Percentiles rank a stretch among this genome's conserved stretches.
These are phyloP conservation scores for Filobasidium floriforme DNA, from an alignment of 768 basidiomycete species.

Conservation along the genomic window DNA sequence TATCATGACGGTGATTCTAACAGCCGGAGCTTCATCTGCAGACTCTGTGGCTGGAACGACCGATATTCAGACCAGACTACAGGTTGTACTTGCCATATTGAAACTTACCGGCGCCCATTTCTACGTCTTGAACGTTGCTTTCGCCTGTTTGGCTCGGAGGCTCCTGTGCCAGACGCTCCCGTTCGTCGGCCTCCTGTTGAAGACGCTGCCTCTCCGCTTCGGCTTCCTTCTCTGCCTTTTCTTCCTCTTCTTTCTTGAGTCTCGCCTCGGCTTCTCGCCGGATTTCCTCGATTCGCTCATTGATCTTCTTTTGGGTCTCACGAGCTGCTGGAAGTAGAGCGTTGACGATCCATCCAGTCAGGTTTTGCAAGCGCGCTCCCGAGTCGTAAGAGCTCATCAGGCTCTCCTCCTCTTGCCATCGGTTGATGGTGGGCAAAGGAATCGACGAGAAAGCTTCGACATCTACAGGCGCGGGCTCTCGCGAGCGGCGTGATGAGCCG, in stretches of 20 bases:
- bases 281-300: slow-evolving; percentile 35
- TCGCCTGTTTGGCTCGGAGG: not conserved
- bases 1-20: slow-evolving; percentile 75
- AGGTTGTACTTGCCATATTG: too few relatives aligned
- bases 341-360: slow-evolving; percentile 65
- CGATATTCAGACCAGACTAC: too few relatives aligned
- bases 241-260: slow-evolving; percentile 17
- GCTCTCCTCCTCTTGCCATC: slow-evolving; percentile 84
- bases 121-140: slow-evolving; percentile 17
- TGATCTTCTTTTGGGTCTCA: slow-evolving; percentile 39
- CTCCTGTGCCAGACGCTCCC: slow-evolving; percentile 15
- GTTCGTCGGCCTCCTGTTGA: slow-evolving; percentile 19
- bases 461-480: slow-evolving; percentile 8
- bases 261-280: slow-evolving; percentile 32
- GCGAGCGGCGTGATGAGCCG: slow-evolving; percentile 14
- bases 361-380: slow-evolving; percentile 57
- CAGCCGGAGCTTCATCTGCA: slow-evolving; percentile 21
- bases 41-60: slow-evolving; percentile 13
- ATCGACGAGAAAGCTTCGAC: slow-evolving; percentile 49
- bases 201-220: slow-evolving; percentile 9
- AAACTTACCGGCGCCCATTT: slow-evolving; percentile 20
- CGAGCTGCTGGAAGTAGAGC: slow-evolving; percentile 68
- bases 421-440: slow-evolving; percentile 69
- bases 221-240: slow-evolving; percentile 16
- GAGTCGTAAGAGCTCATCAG: slow-evolving; percentile 70